phyloP scores from a whole-genome alignment of 169 alveolate species.

The Plasmodium yoelii region DNA sequence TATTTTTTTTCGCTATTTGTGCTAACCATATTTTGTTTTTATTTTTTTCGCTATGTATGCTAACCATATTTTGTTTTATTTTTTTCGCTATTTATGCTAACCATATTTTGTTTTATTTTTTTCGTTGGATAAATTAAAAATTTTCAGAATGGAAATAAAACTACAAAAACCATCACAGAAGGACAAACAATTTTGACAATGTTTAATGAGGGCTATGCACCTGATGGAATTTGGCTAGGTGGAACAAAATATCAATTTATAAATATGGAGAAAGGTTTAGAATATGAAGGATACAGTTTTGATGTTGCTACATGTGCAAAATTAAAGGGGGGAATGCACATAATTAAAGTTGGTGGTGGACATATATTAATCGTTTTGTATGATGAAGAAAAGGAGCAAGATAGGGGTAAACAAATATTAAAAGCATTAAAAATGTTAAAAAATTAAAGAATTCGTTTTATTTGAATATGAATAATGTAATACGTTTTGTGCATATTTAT shows the following conservation, averaged over 20 bases:
- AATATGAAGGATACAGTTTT: constrained; percentile 80
- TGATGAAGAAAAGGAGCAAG: constrained; percentile 86
- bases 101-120: no score
- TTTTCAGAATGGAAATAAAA: constrained; percentile 39
- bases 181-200: constrained; percentile 49
- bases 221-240: constrained; percentile 85
- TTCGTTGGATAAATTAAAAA: no score
- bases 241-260: constrained; percentile 85
- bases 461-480: not conserved
- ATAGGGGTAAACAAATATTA: constrained; percentile 43
- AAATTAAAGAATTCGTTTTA: not conserved
- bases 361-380: constrained; percentile 81
- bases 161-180: constrained; percentile 38
- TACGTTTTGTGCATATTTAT: not conserved
- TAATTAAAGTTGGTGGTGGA: constrained; percentile 83
- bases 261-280: constrained; percentile 80
- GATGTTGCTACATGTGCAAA: constrained; percentile 84
- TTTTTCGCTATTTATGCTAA: no score
- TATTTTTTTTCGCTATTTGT: no score
- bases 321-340: constrained; percentile 85
- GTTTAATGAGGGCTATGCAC: constrained; percentile 75
- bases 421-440: not conserved
- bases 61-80: no score
- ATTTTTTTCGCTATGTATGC: no score
- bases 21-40: no score